Evolutionary conservation across 495 filamentous ascomycete genomes (phyloP).

Genomic region (Neurospora sp.): DNA sequence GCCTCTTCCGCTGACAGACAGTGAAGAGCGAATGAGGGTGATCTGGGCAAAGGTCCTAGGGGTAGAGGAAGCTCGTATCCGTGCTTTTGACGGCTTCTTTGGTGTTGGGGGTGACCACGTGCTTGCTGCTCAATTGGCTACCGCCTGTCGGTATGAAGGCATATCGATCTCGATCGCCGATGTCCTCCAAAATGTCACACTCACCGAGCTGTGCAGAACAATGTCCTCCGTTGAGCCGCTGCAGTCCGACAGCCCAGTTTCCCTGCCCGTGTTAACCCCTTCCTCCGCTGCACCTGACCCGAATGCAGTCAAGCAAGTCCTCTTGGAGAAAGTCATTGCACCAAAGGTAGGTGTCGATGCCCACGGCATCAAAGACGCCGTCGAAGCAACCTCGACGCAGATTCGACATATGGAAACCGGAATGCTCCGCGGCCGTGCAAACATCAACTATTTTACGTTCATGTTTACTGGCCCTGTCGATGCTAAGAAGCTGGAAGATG

Average conservation of each 20-base stretch:
- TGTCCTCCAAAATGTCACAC: conserved; percentile 23
- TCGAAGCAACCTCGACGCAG: conserved; percentile 34
- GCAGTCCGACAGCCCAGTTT: conserved; percentile 3
- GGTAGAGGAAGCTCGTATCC: conserved; percentile 27
- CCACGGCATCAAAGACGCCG: conserved; percentile 28
- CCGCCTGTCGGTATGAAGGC: conserved; percentile 27
- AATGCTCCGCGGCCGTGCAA: conserved; percentile 29
- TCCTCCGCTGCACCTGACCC: conserved; percentile 5
- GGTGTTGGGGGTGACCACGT: conserved; percentile 34
- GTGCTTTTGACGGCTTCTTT: conserved; percentile 33
- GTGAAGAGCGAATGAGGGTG: conserved; percentile 32
- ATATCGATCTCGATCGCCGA: conserved; percentile 29
- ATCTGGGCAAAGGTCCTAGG: conserved; percentile 34
- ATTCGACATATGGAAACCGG: conserved; percentile 36
- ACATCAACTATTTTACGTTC: conserved; percentile 35
- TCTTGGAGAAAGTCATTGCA: conserved; percentile 22
- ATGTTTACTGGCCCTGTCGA: conserved; percentile 31
- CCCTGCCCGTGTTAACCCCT: not conserved
- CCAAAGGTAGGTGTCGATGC: conserved; percentile 26
- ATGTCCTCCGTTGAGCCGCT: conserved; percentile 12
- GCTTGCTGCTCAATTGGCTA: conserved; percentile 28
- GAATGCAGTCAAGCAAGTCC: conserved; percentile 17
- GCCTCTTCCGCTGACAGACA: conserved; percentile 31
- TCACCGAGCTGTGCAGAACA: conserved; percentile 31
- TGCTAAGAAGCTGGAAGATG: conserved; percentile 31